These are phyloP conservation scores for Chloromonas sp. DNA, from an alignment of 163 green algal genomes.

Conservation along the genomic window DNA sequence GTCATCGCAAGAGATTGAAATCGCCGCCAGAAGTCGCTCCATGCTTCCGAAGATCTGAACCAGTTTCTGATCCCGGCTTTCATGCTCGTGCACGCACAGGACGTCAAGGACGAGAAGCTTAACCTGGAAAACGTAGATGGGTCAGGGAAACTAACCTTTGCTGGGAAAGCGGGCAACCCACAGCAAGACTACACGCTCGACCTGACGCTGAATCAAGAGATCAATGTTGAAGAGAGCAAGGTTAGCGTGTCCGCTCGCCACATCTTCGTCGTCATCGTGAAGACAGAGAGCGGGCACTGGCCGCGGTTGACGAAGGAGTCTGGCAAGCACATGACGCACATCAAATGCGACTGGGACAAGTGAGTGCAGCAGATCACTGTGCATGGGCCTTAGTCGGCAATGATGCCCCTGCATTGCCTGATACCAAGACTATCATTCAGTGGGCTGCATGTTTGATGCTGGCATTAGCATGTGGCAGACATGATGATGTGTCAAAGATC, in stretches of 20 bases:
- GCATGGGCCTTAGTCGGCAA: not conserved
- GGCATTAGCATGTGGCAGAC: too few relatives aligned
- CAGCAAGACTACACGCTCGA: conserved; percentile 63
- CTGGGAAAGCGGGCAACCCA: conserved; percentile 43
- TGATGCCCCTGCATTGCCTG: not conserved
- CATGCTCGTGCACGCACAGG: conserved; percentile 7
- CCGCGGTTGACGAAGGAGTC: conserved; percentile 67
- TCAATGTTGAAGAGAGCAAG: conserved; percentile 65
- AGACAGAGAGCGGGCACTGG: conserved; percentile 67
- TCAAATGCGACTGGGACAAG: conserved; percentile 79
- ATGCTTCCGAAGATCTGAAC: too few relatives aligned
- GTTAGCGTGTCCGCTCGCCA: conserved; percentile 47
- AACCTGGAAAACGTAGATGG: conserved; percentile 34
- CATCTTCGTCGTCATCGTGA: conserved; percentile 66
- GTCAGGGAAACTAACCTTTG: conserved; percentile 55
- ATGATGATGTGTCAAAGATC: too few relatives aligned
- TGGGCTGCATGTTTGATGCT: too few relatives aligned
- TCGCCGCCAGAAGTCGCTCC: not conserved
- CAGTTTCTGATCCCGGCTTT: too few relatives aligned
- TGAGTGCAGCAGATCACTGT: conserved; percentile 48
- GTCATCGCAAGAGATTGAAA: not conserved
- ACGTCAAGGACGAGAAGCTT: conserved; percentile 40
- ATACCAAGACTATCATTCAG: too few relatives aligned
- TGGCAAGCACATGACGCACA: conserved; percentile 50
- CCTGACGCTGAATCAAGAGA: conserved; percentile 51